Conservation (phyloP, 306 rosid species). For the Casuarina glauca region DNA sequence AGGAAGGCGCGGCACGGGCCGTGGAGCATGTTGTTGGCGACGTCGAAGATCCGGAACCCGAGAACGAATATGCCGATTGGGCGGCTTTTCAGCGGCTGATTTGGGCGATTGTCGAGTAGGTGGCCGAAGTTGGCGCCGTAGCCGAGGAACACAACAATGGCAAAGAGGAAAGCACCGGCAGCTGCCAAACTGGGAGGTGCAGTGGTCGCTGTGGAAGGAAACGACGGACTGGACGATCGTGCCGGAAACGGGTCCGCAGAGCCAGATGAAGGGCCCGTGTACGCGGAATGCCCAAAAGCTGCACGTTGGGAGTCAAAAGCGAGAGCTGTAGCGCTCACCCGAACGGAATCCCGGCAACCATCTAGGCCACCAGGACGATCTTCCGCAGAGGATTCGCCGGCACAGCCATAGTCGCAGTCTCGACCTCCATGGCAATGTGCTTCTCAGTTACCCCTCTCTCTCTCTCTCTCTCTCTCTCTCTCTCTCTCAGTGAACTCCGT, state of each 20-base stretch:
- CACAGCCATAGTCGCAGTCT: not conserved
- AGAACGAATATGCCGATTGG: constrained; percentile 62
- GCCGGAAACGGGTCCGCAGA: constrained; percentile 89
- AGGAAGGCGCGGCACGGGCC: constrained; percentile 75
- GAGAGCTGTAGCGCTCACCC: constrained; percentile 94
- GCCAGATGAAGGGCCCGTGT: constrained; percentile 86
- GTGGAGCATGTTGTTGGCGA: constrained; percentile 76
- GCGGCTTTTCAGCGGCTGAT: constrained; percentile 37
- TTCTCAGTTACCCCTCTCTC: not conserved
- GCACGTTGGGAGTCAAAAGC: constrained; percentile 73
- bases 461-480: not conserved
- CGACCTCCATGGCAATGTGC: constrained; percentile 23
- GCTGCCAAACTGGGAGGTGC: constrained; percentile 74
- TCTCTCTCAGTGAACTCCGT: not conserved
- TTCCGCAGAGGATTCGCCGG: constrained; percentile 38
- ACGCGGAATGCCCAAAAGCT: constrained; percentile 70
- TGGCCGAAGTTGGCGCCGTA: constrained; percentile 83
- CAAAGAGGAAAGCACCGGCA: constrained; percentile 48
- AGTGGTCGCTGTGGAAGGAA: constrained; percentile 80
- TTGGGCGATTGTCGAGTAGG: constrained; percentile 38
- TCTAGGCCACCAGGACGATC: constrained; percentile 61
- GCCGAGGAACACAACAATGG: constrained; percentile 70
- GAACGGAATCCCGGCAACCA: constrained; percentile 82
- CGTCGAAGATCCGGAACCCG: constrained; percentile 84
- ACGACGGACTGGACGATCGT: constrained; percentile 76